phyloP scores from a whole-genome alignment of 2,329 filamentous ascomycete species.

The Dendryphion nanum region DNA sequence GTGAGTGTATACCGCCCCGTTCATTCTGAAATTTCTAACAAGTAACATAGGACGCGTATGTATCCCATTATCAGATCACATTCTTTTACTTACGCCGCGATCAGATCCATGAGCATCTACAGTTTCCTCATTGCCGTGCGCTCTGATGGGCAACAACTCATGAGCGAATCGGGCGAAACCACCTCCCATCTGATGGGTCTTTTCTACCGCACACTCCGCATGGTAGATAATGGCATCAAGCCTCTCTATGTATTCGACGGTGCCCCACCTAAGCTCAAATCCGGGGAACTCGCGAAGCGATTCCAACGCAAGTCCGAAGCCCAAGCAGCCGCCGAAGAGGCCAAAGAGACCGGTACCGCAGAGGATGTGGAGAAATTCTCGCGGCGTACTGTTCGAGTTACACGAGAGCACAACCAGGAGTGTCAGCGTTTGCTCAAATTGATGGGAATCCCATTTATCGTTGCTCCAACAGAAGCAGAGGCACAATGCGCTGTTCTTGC shows the following conservation, averaged over 20 bases:
- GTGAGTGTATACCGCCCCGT: constrained; percentile 57
- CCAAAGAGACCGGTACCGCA: constrained; percentile 94
- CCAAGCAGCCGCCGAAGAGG: constrained; percentile 85
- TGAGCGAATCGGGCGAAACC: constrained; percentile 90
- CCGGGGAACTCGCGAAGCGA: constrained; percentile 91
- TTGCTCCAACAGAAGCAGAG: constrained; percentile 95
- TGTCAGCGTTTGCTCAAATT: constrained; percentile 87
- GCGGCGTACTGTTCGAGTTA: constrained; percentile 86
- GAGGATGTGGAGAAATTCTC: constrained; percentile 99
- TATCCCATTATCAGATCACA: not conserved
- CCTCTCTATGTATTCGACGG: constrained; percentile 98
- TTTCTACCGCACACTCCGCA: constrained; percentile 97
- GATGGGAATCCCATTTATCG: constrained; percentile 94
- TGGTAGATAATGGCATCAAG: constrained; percentile 98
- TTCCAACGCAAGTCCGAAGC: constrained; percentile 95
- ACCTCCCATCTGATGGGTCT: constrained; percentile 99
- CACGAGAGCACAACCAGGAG: constrained; percentile 94
- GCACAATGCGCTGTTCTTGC: constrained; percentile 93
- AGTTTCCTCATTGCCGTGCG: constrained; percentile 97
- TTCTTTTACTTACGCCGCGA: constrained; percentile 10
- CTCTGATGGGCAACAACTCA: constrained; percentile 94
- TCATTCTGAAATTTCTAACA: no score
- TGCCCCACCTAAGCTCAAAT: constrained; percentile 94
- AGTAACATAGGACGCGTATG: constrained; percentile 48
- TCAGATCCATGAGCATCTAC: constrained; percentile 96